Conservation (phyloP, 257 asterid genomes). For the Solanum piurae region DNA sequence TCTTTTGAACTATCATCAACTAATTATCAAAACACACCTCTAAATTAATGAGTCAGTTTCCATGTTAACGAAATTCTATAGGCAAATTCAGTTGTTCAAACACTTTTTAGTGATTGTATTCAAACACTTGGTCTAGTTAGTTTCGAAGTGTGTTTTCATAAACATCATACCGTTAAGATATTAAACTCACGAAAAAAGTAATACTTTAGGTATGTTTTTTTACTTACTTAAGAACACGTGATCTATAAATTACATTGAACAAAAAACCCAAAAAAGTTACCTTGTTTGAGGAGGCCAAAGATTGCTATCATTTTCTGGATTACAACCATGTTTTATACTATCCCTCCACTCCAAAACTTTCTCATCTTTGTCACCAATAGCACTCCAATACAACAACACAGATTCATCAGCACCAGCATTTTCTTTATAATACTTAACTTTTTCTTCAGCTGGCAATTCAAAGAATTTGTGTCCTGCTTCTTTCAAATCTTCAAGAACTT, state of each 20-base stretch:
- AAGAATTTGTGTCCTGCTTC: slow-evolving; percentile 29
- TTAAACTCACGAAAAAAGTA: too few relatives aligned
- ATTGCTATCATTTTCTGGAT: background rate
- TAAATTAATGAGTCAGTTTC: too few relatives aligned
- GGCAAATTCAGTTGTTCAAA: too few relatives aligned
- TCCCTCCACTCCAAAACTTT: slow-evolving; percentile 49
- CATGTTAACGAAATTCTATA: too few relatives aligned
- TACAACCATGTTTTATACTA: slow-evolving; percentile 24
- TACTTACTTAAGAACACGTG: background rate
- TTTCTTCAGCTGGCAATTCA: slow-evolving; percentile 34
- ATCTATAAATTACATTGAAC: background rate
- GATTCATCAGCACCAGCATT: slow-evolving; percentile 17
- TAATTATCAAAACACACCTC: too few relatives aligned
- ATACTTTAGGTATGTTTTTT: too few relatives aligned
- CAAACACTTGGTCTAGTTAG: too few relatives aligned
- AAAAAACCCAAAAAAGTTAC: background rate
- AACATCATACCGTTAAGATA: too few relatives aligned
- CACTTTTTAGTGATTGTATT: too few relatives aligned
- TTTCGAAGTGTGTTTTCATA: too few relatives aligned
- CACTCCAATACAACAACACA: slow-evolving; percentile 13
- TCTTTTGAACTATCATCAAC: too few relatives aligned
- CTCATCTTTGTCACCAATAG: slow-evolving; percentile 9
- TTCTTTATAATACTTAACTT: slow-evolving; percentile 33
- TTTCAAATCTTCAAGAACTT: slow-evolving; percentile 31
- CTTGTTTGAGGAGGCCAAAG: slow-evolving; percentile 5